Percentiles rank a stretch among this genome's conserved stretches.
phyloP scores from a whole-genome alignment of 1,284 basidiomycete species.

The Cutaneotrichosporon cutaneum region DNA sequence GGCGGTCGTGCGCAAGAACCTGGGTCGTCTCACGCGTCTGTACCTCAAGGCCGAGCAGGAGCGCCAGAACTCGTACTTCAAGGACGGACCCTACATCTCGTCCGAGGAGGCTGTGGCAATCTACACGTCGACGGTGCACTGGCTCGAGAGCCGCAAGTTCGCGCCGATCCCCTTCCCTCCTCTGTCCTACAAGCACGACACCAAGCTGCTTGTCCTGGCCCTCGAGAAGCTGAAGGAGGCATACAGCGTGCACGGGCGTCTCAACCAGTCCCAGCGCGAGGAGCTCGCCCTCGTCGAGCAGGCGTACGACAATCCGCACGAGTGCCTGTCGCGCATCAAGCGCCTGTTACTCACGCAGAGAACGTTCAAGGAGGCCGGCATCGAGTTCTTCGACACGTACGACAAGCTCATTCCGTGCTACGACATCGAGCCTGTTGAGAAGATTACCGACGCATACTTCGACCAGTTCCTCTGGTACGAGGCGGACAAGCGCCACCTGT shows the following conservation, averaged over 20 bases:
- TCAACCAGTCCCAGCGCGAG: slow-evolving; percentile 95
- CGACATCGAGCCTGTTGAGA: slow-evolving; percentile 96
- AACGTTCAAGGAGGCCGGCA: slow-evolving; percentile 96
- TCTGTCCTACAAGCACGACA: slow-evolving; percentile 96
- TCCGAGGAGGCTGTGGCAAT: slow-evolving; percentile 96
- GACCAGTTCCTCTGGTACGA: slow-evolving; percentile 72
- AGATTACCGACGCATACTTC: slow-evolving; percentile 95
- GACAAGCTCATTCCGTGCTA: slow-evolving; percentile 97
- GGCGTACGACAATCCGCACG: slow-evolving; percentile 67
- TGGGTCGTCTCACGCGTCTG: slow-evolving; percentile 61
- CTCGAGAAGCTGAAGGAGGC: slow-evolving; percentile 97
- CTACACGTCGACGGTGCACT: slow-evolving; percentile 95
- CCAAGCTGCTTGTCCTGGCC: slow-evolving; percentile 88
- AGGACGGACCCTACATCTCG: slow-evolving; percentile 95
- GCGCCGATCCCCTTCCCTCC: slow-evolving; percentile 98
- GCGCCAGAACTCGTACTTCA: slow-evolving; percentile 92
- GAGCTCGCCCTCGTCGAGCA: slow-evolving; percentile 95
- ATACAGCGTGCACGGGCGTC: slow-evolving; percentile 92
- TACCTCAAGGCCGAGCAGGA: slow-evolving; percentile 98
- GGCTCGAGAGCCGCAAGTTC: slow-evolving; percentile 91
- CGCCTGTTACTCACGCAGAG: slow-evolving; percentile 90
- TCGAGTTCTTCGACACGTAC: slow-evolving; percentile 78
- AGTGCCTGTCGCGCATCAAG: slow-evolving; percentile 88
- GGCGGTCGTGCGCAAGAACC: slow-evolving; percentile 66
- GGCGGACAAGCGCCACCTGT: slow-evolving; percentile 93